Evolutionary conservation across 2,329 filamentous ascomycete species (phyloP).

Genomic region (Fusarium abutilonis): DNA sequence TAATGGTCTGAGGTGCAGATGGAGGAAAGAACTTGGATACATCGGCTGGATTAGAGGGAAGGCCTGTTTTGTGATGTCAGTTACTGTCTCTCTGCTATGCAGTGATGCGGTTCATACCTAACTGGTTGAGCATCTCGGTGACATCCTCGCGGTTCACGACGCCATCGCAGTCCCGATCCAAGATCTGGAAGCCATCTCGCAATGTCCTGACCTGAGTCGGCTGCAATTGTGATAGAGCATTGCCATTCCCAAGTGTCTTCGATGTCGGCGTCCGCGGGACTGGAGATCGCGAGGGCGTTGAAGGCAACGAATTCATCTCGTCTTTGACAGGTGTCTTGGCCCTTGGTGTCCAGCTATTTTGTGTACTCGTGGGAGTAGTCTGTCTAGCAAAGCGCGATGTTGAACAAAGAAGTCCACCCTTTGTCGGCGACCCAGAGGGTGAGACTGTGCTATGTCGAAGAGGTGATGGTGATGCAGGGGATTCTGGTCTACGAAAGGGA

Average conservation of each 20-base stretch:
- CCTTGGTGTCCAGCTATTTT: slow-evolving; percentile 52
- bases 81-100: not conserved
- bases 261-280: slow-evolving; percentile 47
- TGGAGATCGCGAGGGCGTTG: slow-evolving; percentile 48
- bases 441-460: slow-evolving; percentile 67
- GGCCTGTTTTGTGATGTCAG: slow-evolving; percentile 60
- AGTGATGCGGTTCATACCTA: slow-evolving; percentile 63
- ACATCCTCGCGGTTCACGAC: slow-evolving; percentile 84
- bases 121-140: slow-evolving; percentile 84
- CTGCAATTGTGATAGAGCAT: slow-evolving; percentile 76
- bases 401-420: slow-evolving; percentile 47
- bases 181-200: slow-evolving; percentile 91
- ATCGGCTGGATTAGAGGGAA: slow-evolving; percentile 76
- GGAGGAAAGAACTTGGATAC: slow-evolving; percentile 86
- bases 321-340: slow-evolving; percentile 41
- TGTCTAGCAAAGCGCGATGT: slow-evolving; percentile 53
- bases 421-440: slow-evolving; percentile 69
- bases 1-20: slow-evolving; percentile 75
- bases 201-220: slow-evolving; percentile 86
- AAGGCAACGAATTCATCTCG: slow-evolving; percentile 34
- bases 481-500: slow-evolving; percentile 70
- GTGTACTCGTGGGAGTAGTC: slow-evolving; percentile 50
- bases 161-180: slow-evolving; percentile 90
- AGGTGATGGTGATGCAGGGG: slow-evolving; percentile 71
- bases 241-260: slow-evolving; percentile 56